phyloP scores from a whole-genome alignment of 345 rosid genomes.

The Schrenkiella parvula region DNA sequence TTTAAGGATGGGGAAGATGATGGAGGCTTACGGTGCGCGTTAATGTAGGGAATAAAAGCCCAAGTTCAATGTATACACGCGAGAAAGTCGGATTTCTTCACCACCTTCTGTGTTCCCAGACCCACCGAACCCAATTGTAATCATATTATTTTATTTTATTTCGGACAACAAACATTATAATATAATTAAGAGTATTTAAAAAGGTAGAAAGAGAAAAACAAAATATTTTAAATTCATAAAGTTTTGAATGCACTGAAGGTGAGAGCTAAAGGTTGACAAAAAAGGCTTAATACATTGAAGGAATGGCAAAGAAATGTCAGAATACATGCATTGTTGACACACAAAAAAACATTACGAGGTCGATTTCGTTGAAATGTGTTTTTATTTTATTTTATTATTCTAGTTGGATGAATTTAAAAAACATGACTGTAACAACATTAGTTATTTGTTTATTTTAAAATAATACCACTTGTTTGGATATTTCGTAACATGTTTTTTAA shows the following conservation, averaged over 20 bases:
- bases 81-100: slow-evolving; percentile 37
- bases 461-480: slow-evolving; percentile 14
- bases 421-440: slow-evolving; percentile 9
- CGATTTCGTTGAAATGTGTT: background rate
- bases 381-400: background rate
- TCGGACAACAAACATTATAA: slow-evolving; percentile 17
- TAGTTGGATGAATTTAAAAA: background rate
- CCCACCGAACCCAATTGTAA: slow-evolving; percentile 23
- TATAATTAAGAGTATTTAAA: background rate
- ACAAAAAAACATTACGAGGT: background rate
- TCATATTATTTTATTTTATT: background rate
- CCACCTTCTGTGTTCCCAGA: slow-evolving; percentile 42
- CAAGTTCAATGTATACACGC: slow-evolving; percentile 69
- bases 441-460: slow-evolving; percentile 1
- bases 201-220: background rate
- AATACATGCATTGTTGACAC: slow-evolving; percentile 25
- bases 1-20: slow-evolving; percentile 12
- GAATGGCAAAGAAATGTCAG: background rate
- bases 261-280: slow-evolving; percentile 7
- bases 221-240: slow-evolving; percentile 1
- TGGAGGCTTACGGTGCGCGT: slow-evolving; percentile 9
- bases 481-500: slow-evolving; percentile 13
- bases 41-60: slow-evolving; percentile 11
- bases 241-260: slow-evolving; percentile 20
- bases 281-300: slow-evolving; percentile 23